Conservation (phyloP, 2,329 filamentous ascomycete genomes). For the Coniochaeta ligniaria region DNA sequence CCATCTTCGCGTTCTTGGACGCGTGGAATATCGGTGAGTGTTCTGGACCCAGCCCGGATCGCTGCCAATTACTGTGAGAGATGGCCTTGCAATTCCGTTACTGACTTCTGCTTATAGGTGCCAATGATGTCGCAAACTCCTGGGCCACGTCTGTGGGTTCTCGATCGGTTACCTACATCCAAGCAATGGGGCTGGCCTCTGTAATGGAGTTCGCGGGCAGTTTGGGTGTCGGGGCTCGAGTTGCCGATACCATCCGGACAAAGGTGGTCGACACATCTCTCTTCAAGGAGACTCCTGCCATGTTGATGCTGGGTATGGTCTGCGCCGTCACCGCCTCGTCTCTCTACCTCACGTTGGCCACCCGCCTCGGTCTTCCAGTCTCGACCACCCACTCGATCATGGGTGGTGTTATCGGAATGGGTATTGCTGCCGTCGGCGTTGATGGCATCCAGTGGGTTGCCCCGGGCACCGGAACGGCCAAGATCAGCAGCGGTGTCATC, state of each 20-base stretch:
- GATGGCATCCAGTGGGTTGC: conserved; percentile 47
- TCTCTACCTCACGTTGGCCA: conserved; percentile 49
- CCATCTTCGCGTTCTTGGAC: conserved; percentile 59
- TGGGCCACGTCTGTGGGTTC: conserved; percentile 71
- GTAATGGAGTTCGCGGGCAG: conserved; percentile 58
- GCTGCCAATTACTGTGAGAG: too few species aligned
- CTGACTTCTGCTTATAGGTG: too few species aligned
- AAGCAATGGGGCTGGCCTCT: conserved; percentile 51
- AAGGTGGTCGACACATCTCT: conserved; percentile 44
- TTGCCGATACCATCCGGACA: conserved; percentile 55
- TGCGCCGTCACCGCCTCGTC: conserved; percentile 48
- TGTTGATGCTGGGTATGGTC: conserved; percentile 53
- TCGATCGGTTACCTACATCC: conserved; percentile 53
- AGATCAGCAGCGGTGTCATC: conserved; percentile 41
- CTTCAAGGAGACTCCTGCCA: conserved; percentile 38
- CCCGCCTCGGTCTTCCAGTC: conserved; percentile 47
- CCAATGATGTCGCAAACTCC: conserved; percentile 67
- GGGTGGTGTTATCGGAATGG: conserved; percentile 52
- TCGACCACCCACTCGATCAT: conserved; percentile 57
- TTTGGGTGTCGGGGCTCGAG: conserved; percentile 52
- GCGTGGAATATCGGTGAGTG: conserved; percentile 62
- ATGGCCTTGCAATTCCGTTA: too few species aligned
- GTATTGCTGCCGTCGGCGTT: conserved; percentile 45
- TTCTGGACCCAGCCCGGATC: too few species aligned
- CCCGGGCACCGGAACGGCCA: conserved; percentile 24